Evolutionary conservation across 2,329 filamentous ascomycete genomes (phyloP), one percentile per base, ranked within the genome.

Genomic region (Aspergillus pseudoviridinutans): DNA sequence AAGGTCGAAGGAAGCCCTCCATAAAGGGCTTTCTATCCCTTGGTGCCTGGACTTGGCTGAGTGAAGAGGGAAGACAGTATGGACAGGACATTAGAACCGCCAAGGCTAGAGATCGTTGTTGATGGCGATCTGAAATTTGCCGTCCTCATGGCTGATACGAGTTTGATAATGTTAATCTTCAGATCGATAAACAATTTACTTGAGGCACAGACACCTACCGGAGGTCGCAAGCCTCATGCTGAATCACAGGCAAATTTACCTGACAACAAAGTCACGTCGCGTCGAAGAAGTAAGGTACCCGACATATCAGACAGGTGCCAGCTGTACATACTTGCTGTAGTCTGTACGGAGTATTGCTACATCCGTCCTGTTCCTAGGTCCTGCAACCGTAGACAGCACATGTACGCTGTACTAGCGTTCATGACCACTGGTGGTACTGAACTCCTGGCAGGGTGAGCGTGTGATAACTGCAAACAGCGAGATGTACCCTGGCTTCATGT

Each of bases 381-480:
- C 32, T 38, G 32, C 32, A 38, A 5, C 32, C 32, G 32, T 38
- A 17, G 17, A 38, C 32, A 38, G 14, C 32, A 17, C 14, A 38
- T 38, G 32, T 38, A 38, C 6, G 32, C 32, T 14, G 32, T 17
- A 38, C 32, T 38, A 38, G 32, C 14, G 17, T 38, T 38, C 5
- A 17, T 17, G 14, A 38, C 32, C 32, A 38, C 32, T 38, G 32
- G 32, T 35, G 12, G 32, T 38, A 14, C 14, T 38, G 32, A 38
- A 38, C 32, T 17, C 4, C 32, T 38, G 5, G 14, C 14, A 38
- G 32, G 32, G 32, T 38, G 14, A 38, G 32, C 14, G 32, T 38
- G 32, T 38, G 14, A 38, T 47, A 10, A 27, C 22, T 61, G 62
- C 60, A 64, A 63, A 60, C 62, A 60, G 62, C 49, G 41, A 51